These are phyloP conservation scores for Cercospora sp. DNA, from an alignment of 2,329 filamentous ascomycete species.

Conservation along the genomic window DNA sequence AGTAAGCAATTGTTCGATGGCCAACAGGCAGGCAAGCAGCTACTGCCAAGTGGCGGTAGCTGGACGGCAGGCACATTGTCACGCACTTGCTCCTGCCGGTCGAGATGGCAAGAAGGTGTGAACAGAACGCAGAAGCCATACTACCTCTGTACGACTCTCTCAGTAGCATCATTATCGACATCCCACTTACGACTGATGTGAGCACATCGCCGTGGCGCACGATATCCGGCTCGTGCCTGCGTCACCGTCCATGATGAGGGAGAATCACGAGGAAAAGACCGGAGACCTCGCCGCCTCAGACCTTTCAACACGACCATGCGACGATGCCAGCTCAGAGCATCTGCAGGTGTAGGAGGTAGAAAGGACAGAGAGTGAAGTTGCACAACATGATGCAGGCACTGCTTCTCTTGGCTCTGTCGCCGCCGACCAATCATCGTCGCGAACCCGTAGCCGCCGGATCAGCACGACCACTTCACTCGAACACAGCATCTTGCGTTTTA, in stretches of 20 bases:
- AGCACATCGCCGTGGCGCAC: background rate
- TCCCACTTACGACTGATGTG: background rate
- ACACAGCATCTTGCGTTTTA: slow-evolving; percentile 12
- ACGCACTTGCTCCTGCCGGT: background rate
- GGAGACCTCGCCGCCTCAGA: background rate
- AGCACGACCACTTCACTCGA: slow-evolving; percentile 17
- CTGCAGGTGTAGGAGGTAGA: background rate
- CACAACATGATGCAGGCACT: background rate
- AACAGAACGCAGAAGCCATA: background rate
- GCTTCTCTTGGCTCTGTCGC: slow-evolving; percentile 2
- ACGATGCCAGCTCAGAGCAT: background rate
- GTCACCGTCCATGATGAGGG: background rate
- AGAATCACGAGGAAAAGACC: background rate
- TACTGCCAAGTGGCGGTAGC: background rate
- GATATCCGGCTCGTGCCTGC: background rate
- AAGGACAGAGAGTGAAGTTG: background rate
- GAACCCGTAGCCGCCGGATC: slow-evolving; percentile 15
- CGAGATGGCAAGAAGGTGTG: background rate
- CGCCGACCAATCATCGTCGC: slow-evolving; percentile 12
- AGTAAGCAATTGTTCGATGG: background rate
- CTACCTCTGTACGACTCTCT: background rate
- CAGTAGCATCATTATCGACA: background rate
- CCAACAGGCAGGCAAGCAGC: background rate
- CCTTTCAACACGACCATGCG: background rate
- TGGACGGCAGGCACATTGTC: background rate